A percentile compares a stretch with the other conserved stretches of the same genome.
Conservation (phyloP, 208 protist species). For the Phytomonas sp. region DNA sequence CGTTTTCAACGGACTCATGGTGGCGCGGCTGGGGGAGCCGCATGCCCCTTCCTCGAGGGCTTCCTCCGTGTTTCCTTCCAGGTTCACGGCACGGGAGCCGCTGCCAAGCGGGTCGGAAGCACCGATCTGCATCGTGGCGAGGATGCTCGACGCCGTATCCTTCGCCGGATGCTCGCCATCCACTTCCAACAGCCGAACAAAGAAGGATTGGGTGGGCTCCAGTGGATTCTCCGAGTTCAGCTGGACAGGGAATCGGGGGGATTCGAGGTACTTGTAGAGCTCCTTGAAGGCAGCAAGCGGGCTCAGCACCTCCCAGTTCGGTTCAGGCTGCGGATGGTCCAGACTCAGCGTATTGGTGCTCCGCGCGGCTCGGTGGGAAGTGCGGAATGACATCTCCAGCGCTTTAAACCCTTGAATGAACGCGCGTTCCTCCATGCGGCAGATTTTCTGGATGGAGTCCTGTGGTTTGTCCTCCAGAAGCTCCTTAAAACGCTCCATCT, state of each 20-base stretch:
- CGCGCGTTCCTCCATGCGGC: slow-evolving; percentile 6
- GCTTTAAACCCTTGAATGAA: background rate
- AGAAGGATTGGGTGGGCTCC: background rate
- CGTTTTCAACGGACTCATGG: background rate
- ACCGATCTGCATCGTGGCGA: background rate
- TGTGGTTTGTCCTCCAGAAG: background rate
- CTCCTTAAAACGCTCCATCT: slow-evolving; percentile 15
- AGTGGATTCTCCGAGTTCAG: background rate
- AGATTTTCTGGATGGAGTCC: background rate
- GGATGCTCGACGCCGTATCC: background rate
- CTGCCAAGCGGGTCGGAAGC: background rate
- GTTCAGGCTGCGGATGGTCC: background rate
- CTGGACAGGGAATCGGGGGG: slow-evolving; percentile 10
- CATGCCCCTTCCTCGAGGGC: background rate
- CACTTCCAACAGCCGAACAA: background rate
- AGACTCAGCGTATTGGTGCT: background rate
- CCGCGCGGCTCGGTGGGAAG: background rate
- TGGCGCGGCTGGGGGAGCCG: background rate
- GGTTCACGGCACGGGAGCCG: background rate
- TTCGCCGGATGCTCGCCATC: background rate
- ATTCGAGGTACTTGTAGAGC: slow-evolving; percentile 22
- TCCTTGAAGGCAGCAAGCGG: slow-evolving; percentile 20
- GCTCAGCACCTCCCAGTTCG: background rate
- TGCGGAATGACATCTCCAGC: background rate
- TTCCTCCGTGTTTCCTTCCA: background rate